Base-by-base conservation (phyloP, 768 basidiomycete species). In the Trametes elegans region DNA sequence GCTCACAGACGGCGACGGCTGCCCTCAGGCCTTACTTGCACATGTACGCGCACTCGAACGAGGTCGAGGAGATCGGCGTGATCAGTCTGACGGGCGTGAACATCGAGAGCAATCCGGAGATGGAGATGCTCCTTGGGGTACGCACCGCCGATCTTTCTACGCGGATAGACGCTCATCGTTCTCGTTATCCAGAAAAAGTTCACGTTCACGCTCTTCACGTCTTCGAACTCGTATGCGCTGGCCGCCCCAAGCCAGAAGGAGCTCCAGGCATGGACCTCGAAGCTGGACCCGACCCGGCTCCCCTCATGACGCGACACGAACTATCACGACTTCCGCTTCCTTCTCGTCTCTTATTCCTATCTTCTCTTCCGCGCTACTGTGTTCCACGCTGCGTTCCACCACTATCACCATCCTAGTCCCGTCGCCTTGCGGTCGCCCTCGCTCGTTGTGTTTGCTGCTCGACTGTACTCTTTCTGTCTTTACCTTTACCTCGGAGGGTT, bases 191-290 rank as follows among this genome's bases (percentile, higher is more conserved):
- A 94, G 93, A 90, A 87, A 79, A 83, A 79, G 29, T 87, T 85
- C 70, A 88, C 87, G 13, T 95, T 97, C 71, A 93, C 91, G 11
- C 79, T 97, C 28, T 96, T 95, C 71, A 94, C 94, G 2, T 79
- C 90, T 11, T 90, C 90, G 7, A 96, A 97, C 69, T 94, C 93
- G 23, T 88, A 94, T 73, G 91, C 90, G 32, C 78, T 97, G 9
- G 87, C 90, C 8, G 92, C 93, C 29, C 82, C 87, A 3, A 90
- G 77, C 64, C 71, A 76, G 54, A 95, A 90, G 74, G 94, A 97
- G 65, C 76, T 93, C 55, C 84, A 84, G 55, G 81, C 85, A 66
- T 97, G 94, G 94, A 86, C 82, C 63, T 75, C 79, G 56, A 92
- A 90, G 70, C 74, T 94, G 62, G 91, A 93, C 70, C 91, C 91